phyloP scores from a whole-genome alignment of 2,329 filamentous ascomycete genomes.

The Pestalotiopsis sp. region DNA sequence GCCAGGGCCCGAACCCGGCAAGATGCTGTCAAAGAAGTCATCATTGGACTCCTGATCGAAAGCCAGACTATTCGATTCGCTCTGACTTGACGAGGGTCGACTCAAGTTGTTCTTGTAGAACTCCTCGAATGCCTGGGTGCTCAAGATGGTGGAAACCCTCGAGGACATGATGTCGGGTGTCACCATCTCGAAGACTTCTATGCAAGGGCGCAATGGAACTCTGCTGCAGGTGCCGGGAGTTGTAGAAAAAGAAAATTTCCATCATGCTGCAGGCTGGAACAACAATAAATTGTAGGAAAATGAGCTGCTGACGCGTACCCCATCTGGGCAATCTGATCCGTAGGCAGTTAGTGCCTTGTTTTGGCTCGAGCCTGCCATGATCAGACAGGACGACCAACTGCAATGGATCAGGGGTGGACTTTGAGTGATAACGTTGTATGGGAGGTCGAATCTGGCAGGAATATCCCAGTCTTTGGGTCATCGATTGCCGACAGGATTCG shows the following conservation, averaged over 20 bases:
- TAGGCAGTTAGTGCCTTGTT: not conserved
- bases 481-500: not conserved
- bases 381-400: not conserved
- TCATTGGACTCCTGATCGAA: not conserved
- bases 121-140: conserved; percentile 1
- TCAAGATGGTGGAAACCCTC: not conserved
- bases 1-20: not conserved
- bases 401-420: not conserved
- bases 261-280: not conserved
- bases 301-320: not conserved
- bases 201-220: not conserved
- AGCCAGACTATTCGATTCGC: not conserved
- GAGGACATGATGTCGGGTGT: not conserved
- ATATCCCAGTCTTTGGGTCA: not conserved
- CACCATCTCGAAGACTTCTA: not conserved
- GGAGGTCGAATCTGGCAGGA: not conserved
- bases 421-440: not conserved
- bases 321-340: not conserved
- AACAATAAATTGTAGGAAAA: not conserved
- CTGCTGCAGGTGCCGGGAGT: not conserved
- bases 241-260: not conserved
- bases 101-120: not conserved
- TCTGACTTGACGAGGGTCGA: not conserved
- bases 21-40: not conserved
- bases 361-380: not conserved